phyloP scores from a whole-genome alignment of 1,139 yeast genomes.

The Scheffersomyces quercinus region DNA sequence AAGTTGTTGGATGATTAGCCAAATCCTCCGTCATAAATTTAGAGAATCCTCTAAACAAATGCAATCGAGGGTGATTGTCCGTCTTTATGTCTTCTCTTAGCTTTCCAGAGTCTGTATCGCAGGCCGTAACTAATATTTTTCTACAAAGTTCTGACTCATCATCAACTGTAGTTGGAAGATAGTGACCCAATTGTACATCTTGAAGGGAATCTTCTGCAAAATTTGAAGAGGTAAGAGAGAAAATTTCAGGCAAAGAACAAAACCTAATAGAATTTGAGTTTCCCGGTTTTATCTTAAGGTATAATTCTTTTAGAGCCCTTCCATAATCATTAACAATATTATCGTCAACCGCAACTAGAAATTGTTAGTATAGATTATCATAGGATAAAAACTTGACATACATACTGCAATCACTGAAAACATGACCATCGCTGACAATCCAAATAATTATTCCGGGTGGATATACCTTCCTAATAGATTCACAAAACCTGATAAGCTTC shows the following conservation, averaged over 20 bases:
- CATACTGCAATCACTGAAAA: slow-evolving; percentile 61
- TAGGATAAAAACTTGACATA: slow-evolving; percentile 5
- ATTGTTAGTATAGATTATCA: slow-evolving; percentile 12
- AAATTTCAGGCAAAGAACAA: slow-evolving; percentile 38
- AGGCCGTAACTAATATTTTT: slow-evolving; percentile 35
- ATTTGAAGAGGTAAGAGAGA: slow-evolving; percentile 21
- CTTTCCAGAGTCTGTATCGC: slow-evolving; percentile 43
- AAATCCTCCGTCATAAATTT: slow-evolving; percentile 63
- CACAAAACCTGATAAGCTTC: slow-evolving; percentile 34
- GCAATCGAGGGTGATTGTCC: slow-evolving; percentile 51
- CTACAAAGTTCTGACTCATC: slow-evolving; percentile 38
- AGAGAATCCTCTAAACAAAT: slow-evolving; percentile 56
- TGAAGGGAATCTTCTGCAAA: slow-evolving; percentile 19
- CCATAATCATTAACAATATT: slow-evolving; percentile 51
- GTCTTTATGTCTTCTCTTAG: slow-evolving; percentile 37
- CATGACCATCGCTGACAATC: slow-evolving; percentile 68
- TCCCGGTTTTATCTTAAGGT: slow-evolving; percentile 27
- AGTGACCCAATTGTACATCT: slow-evolving; percentile 28
- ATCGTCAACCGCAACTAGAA: slow-evolving; percentile 47
- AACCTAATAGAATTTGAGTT: slow-evolving; percentile 31
- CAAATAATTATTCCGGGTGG: slow-evolving; percentile 56
- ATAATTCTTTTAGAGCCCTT: slow-evolving; percentile 40
- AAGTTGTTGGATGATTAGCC: slow-evolving; percentile 38
- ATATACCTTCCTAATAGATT: slow-evolving; percentile 38
- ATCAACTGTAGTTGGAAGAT: slow-evolving; percentile 36